Base-by-base conservation (phyloP, 345 rosid species). In the Nasturtium officinale region DNA sequence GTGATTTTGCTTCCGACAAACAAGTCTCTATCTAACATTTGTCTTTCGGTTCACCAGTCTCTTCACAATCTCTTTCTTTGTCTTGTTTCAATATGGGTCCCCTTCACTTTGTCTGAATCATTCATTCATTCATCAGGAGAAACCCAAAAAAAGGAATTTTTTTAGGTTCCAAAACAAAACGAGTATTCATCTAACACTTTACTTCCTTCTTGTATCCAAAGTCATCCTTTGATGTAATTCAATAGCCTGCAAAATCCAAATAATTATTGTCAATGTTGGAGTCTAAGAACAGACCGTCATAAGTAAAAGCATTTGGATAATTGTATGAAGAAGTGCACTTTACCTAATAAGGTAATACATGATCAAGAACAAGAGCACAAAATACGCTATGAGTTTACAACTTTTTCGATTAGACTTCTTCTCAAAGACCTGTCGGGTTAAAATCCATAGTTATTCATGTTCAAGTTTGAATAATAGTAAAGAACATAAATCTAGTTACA, bases 301-400 rank as follows among this genome's bases (percentile, higher is more conserved):
- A 5, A 45, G 56, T 32, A 17, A 61, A 61, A 32, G 17, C 1
- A 9, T 7, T 16, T 6, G 3, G 32, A 33, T 60, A 53, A 5
- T 2, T 53, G 3, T 63, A 47, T 6, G 12, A 47, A 76, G 40
- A 70, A 21, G 12, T 7, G 38, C 2, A 18, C 2, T 76, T 67
- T 82, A 85, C 97, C 93, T 89, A 38, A 86, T 64, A 66, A 90
- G 85, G 79, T 81, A 87, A 70, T 83, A 86, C 77, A 89, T 28
- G 32, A 77, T 10, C 67, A 87, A 59, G 82, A 90, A 89, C 65
- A 81, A 73, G 65, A 81, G 73, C 73, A 89, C 76, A 46, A 93
- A 87, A 82, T 80, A 76, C 33, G 51, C 82, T n/a, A 83, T 90
- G 61, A 90, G 87, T 16, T 78, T 76, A 72, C 92, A 89, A 68